Conservation (phyloP, 2,329 filamentous ascomycete genomes). For the Plectosphaerella cucumerina region DNA sequence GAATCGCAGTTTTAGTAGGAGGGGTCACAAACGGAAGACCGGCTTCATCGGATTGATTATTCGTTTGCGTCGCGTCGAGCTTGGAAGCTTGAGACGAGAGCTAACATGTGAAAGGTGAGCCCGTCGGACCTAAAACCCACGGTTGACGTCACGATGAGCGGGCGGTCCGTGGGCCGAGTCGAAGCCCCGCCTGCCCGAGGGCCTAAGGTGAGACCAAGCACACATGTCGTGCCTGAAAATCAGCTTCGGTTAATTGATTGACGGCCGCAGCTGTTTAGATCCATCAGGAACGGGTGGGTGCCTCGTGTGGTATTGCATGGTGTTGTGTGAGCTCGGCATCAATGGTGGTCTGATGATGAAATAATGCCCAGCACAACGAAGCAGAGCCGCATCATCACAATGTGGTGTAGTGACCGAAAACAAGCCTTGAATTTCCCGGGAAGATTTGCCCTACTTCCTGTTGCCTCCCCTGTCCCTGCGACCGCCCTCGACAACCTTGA, state of each 20-base stretch:
- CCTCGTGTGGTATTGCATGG: no score
- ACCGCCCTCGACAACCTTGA: constrained; percentile 50
- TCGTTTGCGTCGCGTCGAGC: background rate
- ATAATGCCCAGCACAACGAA: no score
- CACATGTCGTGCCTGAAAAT: no score
- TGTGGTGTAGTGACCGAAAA: background rate
- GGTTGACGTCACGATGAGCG: background rate
- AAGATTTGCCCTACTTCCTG: constrained; percentile 22
- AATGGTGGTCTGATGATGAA: no score
- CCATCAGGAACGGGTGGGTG: no score
- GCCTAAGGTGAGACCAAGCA: no score
- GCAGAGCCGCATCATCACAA: no score
- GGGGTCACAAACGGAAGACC: background rate
- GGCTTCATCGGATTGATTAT: background rate
- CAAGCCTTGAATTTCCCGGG: background rate
- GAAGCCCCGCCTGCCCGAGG: no score
- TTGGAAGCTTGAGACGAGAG: background rate
- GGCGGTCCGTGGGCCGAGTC: background rate
- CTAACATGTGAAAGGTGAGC: background rate
- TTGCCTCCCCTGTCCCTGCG: constrained; percentile 37
- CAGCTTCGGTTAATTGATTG: no score
- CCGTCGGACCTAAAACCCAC: background rate
- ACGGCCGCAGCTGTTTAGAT: no score
- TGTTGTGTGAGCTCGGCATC: no score
- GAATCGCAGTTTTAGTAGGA: background rate